phyloP scores from a whole-genome alignment of 2,329 filamentous ascomycete species.

The Talaromyces marneffei region DNA sequence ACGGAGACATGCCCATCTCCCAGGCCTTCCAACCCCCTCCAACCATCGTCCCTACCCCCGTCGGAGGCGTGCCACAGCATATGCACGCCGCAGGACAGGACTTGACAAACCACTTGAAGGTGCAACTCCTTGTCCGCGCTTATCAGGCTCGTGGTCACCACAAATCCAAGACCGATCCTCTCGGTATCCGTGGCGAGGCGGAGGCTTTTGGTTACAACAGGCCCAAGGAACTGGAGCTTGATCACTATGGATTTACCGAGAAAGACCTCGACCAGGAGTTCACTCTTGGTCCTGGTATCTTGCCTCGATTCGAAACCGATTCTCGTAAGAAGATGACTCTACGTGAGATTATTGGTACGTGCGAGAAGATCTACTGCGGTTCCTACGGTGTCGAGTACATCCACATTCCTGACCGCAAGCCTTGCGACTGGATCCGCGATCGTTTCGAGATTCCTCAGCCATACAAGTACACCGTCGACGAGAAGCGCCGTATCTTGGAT shows the following conservation, averaged over 20 bases:
- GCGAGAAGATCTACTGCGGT: constrained; percentile 93
- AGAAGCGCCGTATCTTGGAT: constrained; percentile 96
- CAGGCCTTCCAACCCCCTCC: constrained; percentile 95
- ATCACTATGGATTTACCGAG: constrained; percentile 92
- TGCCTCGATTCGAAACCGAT: constrained; percentile 87
- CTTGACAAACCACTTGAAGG: constrained; percentile 93
- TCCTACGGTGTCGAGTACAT: constrained; percentile 99
- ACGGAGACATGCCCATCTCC: constrained; percentile 93
- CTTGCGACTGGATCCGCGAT: constrained; percentile 97
- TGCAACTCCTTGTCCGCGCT: constrained; percentile 91
- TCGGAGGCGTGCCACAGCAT: constrained; percentile 68
- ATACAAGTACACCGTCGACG: constrained; percentile 96
- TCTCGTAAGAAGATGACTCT: constrained; percentile 92
- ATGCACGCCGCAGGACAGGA: constrained; percentile 70
- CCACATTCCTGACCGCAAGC: constrained; percentile 93
- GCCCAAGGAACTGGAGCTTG: constrained; percentile 86
- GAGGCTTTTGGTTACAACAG: constrained; percentile 78
- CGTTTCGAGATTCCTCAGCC: constrained; percentile 88
- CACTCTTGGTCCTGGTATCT: constrained; percentile 83
- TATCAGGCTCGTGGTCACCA: constrained; percentile 98
- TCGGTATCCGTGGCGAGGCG: constrained; percentile 83
- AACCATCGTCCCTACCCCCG: constrained; percentile 76
- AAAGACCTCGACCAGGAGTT: constrained; percentile 91
- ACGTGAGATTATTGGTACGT: constrained; percentile 85
- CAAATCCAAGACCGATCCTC: constrained; percentile 94